Evolutionary conservation across 129 eudicot genomes (phyloP).

Genomic region (Saposhnikovia divaricata): DNA sequence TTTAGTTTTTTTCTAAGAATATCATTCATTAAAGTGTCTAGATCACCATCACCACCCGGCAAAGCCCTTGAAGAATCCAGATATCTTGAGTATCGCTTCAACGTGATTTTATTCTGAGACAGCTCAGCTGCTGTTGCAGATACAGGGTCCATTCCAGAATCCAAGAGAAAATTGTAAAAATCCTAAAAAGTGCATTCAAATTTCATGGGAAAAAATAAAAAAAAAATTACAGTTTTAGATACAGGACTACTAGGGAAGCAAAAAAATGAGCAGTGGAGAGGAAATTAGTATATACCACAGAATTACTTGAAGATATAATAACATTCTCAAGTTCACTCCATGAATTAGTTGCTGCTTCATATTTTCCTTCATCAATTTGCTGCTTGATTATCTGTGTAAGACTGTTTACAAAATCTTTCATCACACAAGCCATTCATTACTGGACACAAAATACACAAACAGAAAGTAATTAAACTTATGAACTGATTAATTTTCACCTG

Average conservation of each 20-base stretch:
- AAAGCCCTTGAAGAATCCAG: constrained; percentile 29
- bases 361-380: constrained; percentile 36
- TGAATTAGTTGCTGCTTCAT: constrained; percentile 47
- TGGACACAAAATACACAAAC: constrained; percentile 1
- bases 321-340: constrained; percentile 49
- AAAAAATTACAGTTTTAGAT: neutral
- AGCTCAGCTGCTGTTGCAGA: constrained; percentile 33
- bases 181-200: constrained; percentile 33
- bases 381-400: constrained; percentile 47
- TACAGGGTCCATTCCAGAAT: constrained; percentile 44
- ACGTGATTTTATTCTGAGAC: constrained; percentile 16
- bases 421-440: neutral
- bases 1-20: constrained; percentile 51
- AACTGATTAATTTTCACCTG: constrained; percentile 31
- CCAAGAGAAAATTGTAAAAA: constrained; percentile 69
- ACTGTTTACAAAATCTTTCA: constrained; percentile 21
- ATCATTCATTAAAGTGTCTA: constrained; percentile 55
- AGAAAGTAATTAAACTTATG: neutral
- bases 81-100: constrained; percentile 49
- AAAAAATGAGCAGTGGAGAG: neutral
- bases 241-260: neutral
- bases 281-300: constrained; percentile 35
- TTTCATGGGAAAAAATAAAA: neutral
- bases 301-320: constrained; percentile 33
- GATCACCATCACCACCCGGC: constrained; percentile 30